These are phyloP conservation scores for Isabelozyma gotoi DNA, from an alignment of 805 yeast species.

Conservation along the genomic window DNA sequence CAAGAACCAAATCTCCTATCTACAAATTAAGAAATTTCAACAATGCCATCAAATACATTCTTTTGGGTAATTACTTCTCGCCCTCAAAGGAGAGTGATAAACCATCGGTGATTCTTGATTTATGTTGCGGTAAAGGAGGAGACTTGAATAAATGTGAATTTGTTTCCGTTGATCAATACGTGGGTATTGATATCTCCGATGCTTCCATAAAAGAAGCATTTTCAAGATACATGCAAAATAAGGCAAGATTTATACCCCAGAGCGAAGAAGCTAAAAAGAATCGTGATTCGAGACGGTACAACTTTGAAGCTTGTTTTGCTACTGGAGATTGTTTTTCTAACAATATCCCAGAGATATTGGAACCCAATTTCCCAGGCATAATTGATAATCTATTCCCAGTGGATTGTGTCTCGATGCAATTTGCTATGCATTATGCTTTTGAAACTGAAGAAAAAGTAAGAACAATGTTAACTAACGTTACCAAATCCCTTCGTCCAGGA, in stretches of 20 bases:
- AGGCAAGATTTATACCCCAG: slow-evolving; percentile 37
- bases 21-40: slow-evolving; percentile 85
- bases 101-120: slow-evolving; percentile 61
- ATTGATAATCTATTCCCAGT: slow-evolving; percentile 72
- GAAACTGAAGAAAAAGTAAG: slow-evolving; percentile 80
- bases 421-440: slow-evolving; percentile 93
- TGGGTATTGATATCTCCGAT: slow-evolving; percentile 92
- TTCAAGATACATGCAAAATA: slow-evolving; percentile 61
- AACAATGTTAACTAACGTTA: slow-evolving; percentile 68
- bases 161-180: slow-evolving; percentile 69
- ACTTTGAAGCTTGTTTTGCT: slow-evolving; percentile 80
- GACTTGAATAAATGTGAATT: slow-evolving; percentile 88
- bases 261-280: slow-evolving; percentile 15
- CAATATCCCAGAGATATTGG: slow-evolving; percentile 65
- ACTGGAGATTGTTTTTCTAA: slow-evolving; percentile 90
- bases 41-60: slow-evolving; percentile 84
- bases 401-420: slow-evolving; percentile 87
- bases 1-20: slow-evolving; percentile 77
- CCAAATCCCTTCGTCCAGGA: slow-evolving; percentile 73
- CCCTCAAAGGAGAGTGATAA: slow-evolving; percentile 22
- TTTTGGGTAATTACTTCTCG: slow-evolving; percentile 67
- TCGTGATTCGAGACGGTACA: slow-evolving; percentile 44
- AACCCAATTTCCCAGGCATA: slow-evolving; percentile 57
- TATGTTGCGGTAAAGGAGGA: slow-evolving; percentile 99
- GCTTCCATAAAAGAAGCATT: slow-evolving; percentile 83